Evolutionary conservation across 1,284 basidiomycete species (phyloP), one percentile per base, ranked within the genome.

Genomic region (Leccinum insolens): DNA sequence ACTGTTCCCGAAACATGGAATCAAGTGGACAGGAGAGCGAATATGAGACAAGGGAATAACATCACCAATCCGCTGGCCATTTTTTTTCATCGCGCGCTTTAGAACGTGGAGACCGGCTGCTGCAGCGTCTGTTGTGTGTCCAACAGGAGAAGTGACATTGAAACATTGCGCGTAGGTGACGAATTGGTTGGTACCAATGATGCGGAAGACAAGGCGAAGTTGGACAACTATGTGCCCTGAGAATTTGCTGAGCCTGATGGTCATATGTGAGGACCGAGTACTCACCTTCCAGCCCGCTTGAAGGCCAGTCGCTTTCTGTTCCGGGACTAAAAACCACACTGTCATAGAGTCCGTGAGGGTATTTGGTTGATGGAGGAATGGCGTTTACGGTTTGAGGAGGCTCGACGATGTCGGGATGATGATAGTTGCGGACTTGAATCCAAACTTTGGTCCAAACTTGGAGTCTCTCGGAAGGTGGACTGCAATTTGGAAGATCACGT

Each of bases 361-460:
- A 37, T 14, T 46, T 12, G 8, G 25, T 15, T 17, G 61, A 62
- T 15, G 28, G 25, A 7, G 61, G 61, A 15, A 15, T 7, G 12
- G 25, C 25, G 17, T 62, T 62, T 31, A 62, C 4, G 11, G 61
- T 62, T 31, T 46, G 61, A 44, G 61, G 39, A 11, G 61, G 41
- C 25, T 62, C 41, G 4, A 62, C 41, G 22, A 31, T 46, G 4
- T 44, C 28, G 22, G 22, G 15, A 44, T 62, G 8, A 31, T 62
- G 41, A 62, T 62, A 62, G 41, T 46, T 62, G 7, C 17, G 0
- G 41, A 15, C 8, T 39, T 62, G 61, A 17, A 46, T 3, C 5
- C 20, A 25, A 31, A 46, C 28, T 28, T 62, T 62, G 39, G 41
- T 62, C 41, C 61, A 62, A 31, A 62, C 37, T 46, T 62, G 61